Conservation (phyloP, 257 asterid species). For the Gynochthodes officinalis region DNA sequence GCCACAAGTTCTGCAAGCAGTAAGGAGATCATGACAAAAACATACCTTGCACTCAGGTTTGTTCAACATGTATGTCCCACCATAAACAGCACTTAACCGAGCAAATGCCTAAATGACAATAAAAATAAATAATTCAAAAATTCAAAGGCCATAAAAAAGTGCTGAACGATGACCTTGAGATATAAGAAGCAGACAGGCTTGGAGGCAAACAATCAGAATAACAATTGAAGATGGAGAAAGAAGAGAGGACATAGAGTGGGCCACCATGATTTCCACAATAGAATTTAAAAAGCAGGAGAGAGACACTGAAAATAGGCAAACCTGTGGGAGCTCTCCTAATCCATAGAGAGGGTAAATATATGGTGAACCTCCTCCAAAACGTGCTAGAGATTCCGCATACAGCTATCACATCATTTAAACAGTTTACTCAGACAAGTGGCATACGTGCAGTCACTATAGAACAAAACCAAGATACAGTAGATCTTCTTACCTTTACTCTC, state of each 20-base stretch:
- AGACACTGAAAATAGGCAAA: conserved; percentile 23
- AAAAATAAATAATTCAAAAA: too few species aligned
- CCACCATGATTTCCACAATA: too few species aligned
- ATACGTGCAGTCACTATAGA: not conserved
- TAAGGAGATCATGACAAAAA: too few species aligned
- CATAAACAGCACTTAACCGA: conserved; percentile 96
- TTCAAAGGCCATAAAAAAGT: conserved; percentile 4
- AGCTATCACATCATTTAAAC: conserved; percentile 50
- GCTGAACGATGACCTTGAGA: not conserved
- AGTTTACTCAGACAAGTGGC: conserved; percentile 19
- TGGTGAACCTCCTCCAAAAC: conserved; percentile 98
- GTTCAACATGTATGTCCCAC: conserved; percentile 96
- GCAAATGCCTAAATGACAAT: conserved; percentile 89
- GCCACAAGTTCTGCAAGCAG: too few species aligned
- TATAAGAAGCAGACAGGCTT: conserved; percentile 1
- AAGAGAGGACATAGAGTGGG: too few species aligned
- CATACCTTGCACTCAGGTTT: conserved; percentile 94
- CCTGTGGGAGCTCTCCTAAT: conserved; percentile 99
- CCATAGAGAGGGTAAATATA: conserved; percentile 95
- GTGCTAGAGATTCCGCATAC: conserved; percentile 83
- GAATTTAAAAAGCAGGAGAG: conserved; percentile 5
- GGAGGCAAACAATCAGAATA: not conserved
- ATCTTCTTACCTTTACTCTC: conserved; percentile 71
- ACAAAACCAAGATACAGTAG: not conserved
- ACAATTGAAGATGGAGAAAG: too few species aligned